Base-by-base conservation (phyloP, 2,329 filamentous ascomycete species). In the Ascomycota sp. region DNA sequence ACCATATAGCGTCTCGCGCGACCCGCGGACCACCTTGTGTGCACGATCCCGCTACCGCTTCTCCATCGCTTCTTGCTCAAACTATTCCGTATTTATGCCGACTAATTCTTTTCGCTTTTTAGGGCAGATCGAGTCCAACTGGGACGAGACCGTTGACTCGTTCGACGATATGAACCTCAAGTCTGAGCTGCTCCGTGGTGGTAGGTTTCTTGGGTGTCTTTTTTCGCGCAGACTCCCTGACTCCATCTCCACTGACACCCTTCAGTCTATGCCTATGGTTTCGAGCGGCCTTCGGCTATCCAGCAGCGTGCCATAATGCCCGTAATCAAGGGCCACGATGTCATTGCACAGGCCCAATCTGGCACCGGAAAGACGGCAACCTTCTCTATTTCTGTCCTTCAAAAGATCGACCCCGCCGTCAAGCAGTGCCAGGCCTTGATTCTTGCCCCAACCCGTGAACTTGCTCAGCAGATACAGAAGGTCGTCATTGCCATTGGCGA, bases 91-190 rank as follows among this genome's bases (percentile, higher is more conserved):
- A 17, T 27, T 17, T 9, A 13, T 8, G 15, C 25, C 20, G 3
- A n/a, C n/a, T n/a, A 20, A n/a, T 10, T 30, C 12, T 3, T 2
- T 10, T 12, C 20, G 28, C 36, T 27, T 34, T 55, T 50, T 57
- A 93, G 86, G 77, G 63, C 83, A 92, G 68, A 98, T 98, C 71
- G 91, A 98, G 73, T 93, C 85, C 56, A 98, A 98, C 81, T 98
- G 95, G 68, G 89, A 98, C 72, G 85, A 95, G 73, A 85, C 86
- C 52, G 86, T 89, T 61, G 91, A 98, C 65, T 93, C 83, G 38
- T 98, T 98, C 65, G 89, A 98, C 63, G 71, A 85, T 50, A 98
- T 98, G 89, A 76, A 75, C 64, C 73, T 98, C 52, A 93, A 91
- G 74, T 55, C 82, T 42, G 89, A 98, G 69, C 79, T 98, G 53